Conservation (phyloP, 805 yeast species). For the Lipomyces sp. region DNA sequence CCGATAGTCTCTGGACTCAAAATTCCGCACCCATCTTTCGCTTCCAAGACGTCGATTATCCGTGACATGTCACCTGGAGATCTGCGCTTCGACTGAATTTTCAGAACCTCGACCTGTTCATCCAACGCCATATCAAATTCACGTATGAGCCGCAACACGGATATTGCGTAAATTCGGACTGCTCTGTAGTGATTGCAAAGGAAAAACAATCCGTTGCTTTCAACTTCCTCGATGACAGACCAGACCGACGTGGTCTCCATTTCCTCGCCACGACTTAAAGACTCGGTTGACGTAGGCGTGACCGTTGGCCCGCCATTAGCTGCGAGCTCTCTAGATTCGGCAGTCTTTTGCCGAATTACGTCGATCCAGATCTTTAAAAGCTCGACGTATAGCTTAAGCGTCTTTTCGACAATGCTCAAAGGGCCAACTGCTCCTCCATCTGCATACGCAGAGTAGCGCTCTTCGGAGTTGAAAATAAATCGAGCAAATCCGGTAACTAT, state of each 20-base stretch:
- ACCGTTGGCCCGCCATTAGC: conserved; percentile 13
- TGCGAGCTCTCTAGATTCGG: conserved; percentile 31
- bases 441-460: conserved; percentile 36
- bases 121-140: conserved; percentile 81
- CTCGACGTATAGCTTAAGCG: conserved; percentile 61
- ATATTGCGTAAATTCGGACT: conserved; percentile 70
- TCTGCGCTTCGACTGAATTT: conserved; percentile 27
- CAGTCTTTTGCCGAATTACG: conserved; percentile 47
- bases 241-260: conserved; percentile 74
- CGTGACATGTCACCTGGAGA: conserved; percentile 32
- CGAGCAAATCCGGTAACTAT: conserved; percentile 73
- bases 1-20: conserved; percentile 36
- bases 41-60: conserved; percentile 68
- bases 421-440: conserved; percentile 8
- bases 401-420: conserved; percentile 29
- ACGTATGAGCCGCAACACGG: conserved; percentile 72
- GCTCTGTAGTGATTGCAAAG: conserved; percentile 81
- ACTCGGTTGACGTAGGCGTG: conserved; percentile 30
- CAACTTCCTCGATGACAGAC: conserved; percentile 88
- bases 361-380: conserved; percentile 78
- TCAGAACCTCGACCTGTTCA: conserved; percentile 42
- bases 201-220: conserved; percentile 91
- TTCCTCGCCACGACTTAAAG: conserved; percentile 50
- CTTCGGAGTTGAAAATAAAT: conserved; percentile 75
- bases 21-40: conserved; percentile 62